Conservation (phyloP, 2,329 filamentous ascomycete genomes). For the Trichoderma pleuroti region DNA sequence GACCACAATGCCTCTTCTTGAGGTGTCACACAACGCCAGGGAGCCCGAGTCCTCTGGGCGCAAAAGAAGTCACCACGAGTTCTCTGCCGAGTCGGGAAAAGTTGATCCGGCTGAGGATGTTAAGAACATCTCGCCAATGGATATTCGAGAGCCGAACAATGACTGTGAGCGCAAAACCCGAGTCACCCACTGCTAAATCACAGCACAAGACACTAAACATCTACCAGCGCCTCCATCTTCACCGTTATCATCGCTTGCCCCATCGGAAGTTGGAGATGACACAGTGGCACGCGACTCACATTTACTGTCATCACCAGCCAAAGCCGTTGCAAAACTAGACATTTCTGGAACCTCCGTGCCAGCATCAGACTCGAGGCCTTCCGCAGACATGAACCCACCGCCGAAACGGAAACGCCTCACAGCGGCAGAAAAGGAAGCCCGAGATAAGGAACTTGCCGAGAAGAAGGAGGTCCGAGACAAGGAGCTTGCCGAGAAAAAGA, state of each 20-base stretch:
- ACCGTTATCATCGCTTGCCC: slow-evolving; percentile 31
- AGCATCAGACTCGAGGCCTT: slow-evolving; percentile 20
- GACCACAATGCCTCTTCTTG: slow-evolving; percentile 44
- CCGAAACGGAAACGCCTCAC: slow-evolving; percentile 45
- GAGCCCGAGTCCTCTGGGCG: slow-evolving; percentile 41
- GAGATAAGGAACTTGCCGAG: slow-evolving; percentile 30
- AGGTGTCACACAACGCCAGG: slow-evolving; percentile 47
- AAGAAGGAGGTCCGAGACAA: slow-evolving; percentile 35
- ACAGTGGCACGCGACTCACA: slow-evolving; percentile 38
- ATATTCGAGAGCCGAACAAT: slow-evolving; percentile 24
- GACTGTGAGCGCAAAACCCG: slow-evolving; percentile 23
- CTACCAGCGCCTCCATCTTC: slow-evolving; percentile 22
- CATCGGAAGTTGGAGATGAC: slow-evolving; percentile 43
- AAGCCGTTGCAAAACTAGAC: slow-evolving; percentile 24
- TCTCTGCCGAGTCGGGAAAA: slow-evolving; percentile 33
- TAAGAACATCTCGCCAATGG: slow-evolving; percentile 22
- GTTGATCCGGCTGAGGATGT: slow-evolving; percentile 23
- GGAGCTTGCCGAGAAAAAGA: slow-evolving; percentile 33
- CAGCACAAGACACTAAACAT: slow-evolving; percentile 19
- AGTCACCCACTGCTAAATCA: slow-evolving; percentile 26
- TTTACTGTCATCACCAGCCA: slow-evolving; percentile 34
- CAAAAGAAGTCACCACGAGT: slow-evolving; percentile 49
- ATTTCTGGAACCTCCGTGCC: slow-evolving; percentile 4
- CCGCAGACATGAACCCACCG: slow-evolving; percentile 28
- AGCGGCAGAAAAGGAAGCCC: slow-evolving; percentile 33